Conservation (phyloP, 768 basidiomycete genomes). For the Lentinula boryana region DNA sequence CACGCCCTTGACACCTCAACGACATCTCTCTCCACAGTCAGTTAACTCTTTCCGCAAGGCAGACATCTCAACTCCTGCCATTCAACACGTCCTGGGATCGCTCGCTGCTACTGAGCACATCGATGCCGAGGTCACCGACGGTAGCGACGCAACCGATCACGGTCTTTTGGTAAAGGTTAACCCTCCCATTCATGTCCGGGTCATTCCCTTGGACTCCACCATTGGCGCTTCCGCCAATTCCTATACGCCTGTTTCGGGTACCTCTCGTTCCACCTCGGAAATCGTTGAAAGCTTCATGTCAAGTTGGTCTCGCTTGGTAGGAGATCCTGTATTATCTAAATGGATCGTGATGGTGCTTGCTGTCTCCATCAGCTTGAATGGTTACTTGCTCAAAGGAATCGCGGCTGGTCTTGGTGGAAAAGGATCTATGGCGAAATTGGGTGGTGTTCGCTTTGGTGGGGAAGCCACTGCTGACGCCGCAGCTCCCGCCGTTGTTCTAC, state of each 20-base stretch:
- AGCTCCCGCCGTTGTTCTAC: not conserved
- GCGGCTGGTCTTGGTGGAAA: slow-evolving; percentile 43
- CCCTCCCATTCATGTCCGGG: slow-evolving; percentile 52
- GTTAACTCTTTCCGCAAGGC: slow-evolving; percentile 42
- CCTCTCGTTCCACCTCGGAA: slow-evolving; percentile 30
- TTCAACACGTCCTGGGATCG: slow-evolving; percentile 52
- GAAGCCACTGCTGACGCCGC: slow-evolving; percentile 4
- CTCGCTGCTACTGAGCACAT: slow-evolving; percentile 32
- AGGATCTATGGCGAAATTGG: slow-evolving; percentile 13
- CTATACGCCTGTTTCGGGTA: slow-evolving; percentile 5
- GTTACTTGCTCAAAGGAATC: slow-evolving; percentile 86
- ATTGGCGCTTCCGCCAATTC: not conserved
- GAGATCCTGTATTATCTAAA: slow-evolving; percentile 90
- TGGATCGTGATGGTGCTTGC: slow-evolving; percentile 90
- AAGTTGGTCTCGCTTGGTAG: slow-evolving; percentile 85
- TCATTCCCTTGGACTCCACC: slow-evolving; percentile 23
- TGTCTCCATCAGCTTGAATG: slow-evolving; percentile 85
- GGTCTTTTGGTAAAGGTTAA: slow-evolving; percentile 56
- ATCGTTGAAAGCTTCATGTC: slow-evolving; percentile 83
- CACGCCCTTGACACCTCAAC: slow-evolving; percentile 74
- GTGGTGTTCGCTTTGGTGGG: slow-evolving; percentile 19
- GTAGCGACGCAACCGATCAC: slow-evolving; percentile 10
- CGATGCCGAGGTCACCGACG: not conserved
- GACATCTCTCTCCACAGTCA: slow-evolving; percentile 15
- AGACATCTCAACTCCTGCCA: slow-evolving; percentile 59